Conservation (phyloP, 179 eudicot genomes). For the Spergularia azorica region DNA sequence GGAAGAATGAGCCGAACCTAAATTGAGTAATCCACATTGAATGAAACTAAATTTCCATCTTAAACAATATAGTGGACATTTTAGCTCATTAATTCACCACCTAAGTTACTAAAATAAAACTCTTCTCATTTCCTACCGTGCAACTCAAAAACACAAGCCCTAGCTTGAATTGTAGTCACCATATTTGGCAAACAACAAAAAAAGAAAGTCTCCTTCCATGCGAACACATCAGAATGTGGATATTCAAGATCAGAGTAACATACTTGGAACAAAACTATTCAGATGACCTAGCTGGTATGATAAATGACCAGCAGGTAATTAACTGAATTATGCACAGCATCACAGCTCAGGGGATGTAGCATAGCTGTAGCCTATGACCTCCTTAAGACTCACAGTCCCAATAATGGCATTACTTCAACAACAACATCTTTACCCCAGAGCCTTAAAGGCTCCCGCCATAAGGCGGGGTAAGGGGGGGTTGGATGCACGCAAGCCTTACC, state of each 20-base stretch:
- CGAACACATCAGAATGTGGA: neutral
- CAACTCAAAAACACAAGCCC: neutral
- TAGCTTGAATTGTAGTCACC: neutral
- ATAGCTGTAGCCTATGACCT: neutral
- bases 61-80: neutral
- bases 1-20: too few species aligned
- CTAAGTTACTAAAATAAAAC: neutral
- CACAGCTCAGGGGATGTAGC: neutral
- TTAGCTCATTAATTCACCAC: neutral
- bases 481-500: too few species aligned
- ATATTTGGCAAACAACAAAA: neutral
- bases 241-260: neutral
- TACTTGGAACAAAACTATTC: conserved; percentile 1
- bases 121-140: neutral
- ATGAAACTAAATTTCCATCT: neutral
- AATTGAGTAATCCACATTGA: neutral
- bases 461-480: too few species aligned
- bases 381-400: neutral
- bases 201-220: neutral
- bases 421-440: too few species aligned
- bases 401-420: too few species aligned
- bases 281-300: neutral
- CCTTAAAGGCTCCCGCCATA: too few species aligned
- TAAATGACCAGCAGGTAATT: conserved; percentile 1
- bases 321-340: neutral